Percentiles rank a stretch among this genome's conserved stretches.
Evolutionary conservation across 2,329 filamentous ascomycete species (phyloP).

Genomic region (Colletotrichum incanum): DNA sequence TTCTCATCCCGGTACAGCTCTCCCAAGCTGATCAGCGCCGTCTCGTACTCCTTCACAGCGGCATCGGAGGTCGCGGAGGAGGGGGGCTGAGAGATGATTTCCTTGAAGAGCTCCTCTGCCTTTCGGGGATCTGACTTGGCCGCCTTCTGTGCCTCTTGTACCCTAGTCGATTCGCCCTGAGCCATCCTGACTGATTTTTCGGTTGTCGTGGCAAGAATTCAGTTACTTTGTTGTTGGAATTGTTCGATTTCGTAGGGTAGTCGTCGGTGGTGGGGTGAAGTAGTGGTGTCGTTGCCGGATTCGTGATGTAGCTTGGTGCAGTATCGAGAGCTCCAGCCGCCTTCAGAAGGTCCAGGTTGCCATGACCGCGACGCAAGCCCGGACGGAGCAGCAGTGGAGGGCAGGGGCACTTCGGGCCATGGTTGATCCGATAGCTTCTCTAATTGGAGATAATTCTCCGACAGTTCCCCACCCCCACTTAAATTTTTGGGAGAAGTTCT

Average conservation of each 20-base stretch:
- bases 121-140: conserved; percentile 85
- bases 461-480: conserved; percentile 39
- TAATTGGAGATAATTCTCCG: conserved; percentile 42
- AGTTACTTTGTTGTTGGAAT: not conserved
- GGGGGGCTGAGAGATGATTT: conserved; percentile 88
- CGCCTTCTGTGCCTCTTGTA: conserved; percentile 91
- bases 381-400: conserved; percentile 18
- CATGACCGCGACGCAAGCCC: conserved; percentile 40
- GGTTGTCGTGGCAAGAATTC: not conserved
- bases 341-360: conserved; percentile 41
- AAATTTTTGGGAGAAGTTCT: conserved; percentile 45
- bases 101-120: conserved; percentile 90
- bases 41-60: conserved; percentile 92
- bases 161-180: conserved; percentile 73
- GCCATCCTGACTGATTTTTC: conserved; percentile 60
- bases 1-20: conserved; percentile 93
- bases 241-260: conserved; percentile 17
- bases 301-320: conserved; percentile 40
- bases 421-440: conserved; percentile 23
- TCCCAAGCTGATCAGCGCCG: conserved; percentile 88
- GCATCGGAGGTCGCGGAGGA: conserved; percentile 87
- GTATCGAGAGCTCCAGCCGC: conserved; percentile 41
- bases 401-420: conserved; percentile 27
- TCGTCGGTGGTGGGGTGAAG: conserved; percentile 29
- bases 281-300: conserved; percentile 36